Evolutionary conservation across 2,329 filamentous ascomycete species (phyloP).

Genomic region (Colletotrichum sp.): DNA sequence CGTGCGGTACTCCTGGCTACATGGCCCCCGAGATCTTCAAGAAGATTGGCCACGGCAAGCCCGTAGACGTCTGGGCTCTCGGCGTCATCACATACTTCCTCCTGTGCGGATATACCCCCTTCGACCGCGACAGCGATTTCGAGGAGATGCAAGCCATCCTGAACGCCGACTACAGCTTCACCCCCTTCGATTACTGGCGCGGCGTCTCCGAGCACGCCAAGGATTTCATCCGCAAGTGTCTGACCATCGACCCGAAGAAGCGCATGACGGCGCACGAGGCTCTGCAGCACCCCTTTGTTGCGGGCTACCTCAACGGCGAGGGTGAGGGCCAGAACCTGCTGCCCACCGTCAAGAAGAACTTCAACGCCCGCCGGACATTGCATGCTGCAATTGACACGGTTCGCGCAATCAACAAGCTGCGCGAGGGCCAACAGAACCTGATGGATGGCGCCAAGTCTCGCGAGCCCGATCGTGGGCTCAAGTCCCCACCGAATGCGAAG

Average conservation of each 20-base stretch:
- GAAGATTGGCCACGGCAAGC: conserved; percentile 96
- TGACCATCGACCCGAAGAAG: conserved; percentile 85
- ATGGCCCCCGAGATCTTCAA: conserved; percentile 99
- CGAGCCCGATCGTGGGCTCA: conserved; percentile 48
- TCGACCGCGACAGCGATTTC: conserved; percentile 95
- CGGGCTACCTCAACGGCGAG: conserved; percentile 50
- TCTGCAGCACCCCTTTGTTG: conserved; percentile 69
- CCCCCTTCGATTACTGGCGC: conserved; percentile 94
- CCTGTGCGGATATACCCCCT: conserved; percentile 96
- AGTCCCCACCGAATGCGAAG: conserved; percentile 28
- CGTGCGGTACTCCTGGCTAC: conserved; percentile 96
- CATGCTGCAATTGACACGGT: conserved; percentile 75
- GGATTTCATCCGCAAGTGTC: conserved; percentile 89
- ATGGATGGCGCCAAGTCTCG: conserved; percentile 65
- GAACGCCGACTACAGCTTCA: conserved; percentile 94
- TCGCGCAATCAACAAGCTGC: conserved; percentile 72
- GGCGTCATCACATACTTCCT: conserved; percentile 99
- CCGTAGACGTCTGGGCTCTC: conserved; percentile 97
- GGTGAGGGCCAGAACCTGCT: conserved; percentile 65
- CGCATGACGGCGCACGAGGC: conserved; percentile 91
- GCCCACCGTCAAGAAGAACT: conserved; percentile 75
- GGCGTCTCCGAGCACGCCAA: conserved; percentile 85
- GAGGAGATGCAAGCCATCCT: conserved; percentile 99
- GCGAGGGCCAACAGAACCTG: conserved; percentile 64
- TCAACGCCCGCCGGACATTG: conserved; percentile 71